phyloP scores from a whole-genome alignment of 768 basidiomycete species.

The Pleurotus sapidus region DNA sequence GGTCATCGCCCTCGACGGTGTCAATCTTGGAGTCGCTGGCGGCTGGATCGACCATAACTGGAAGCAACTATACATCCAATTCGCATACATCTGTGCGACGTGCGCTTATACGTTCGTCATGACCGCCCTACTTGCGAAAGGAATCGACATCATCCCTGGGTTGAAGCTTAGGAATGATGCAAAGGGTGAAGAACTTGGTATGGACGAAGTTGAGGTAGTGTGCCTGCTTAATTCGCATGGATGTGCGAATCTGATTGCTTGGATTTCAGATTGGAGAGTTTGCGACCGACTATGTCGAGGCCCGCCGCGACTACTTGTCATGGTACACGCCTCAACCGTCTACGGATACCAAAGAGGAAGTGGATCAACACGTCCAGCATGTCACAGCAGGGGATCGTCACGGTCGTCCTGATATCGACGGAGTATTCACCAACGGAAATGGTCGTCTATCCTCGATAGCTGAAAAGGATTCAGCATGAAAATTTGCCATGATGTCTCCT shows the following conservation, averaged over 20 bases:
- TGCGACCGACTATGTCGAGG: constrained; percentile 66
- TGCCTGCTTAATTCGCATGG: background rate
- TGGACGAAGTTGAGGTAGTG: constrained; percentile 71
- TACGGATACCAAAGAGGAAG: constrained; percentile 16
- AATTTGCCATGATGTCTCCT: too few relatives aligned
- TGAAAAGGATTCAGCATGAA: constrained; percentile 14
- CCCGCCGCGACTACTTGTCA: constrained; percentile 63
- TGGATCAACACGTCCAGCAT: constrained; percentile 17
- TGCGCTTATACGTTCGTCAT: constrained; percentile 59
- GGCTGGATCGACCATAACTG: constrained; percentile 78
- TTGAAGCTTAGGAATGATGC: constrained; percentile 49
- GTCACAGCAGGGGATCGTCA: constrained; percentile 37
- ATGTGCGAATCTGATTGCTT: background rate
- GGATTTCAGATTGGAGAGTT: constrained; percentile 59
- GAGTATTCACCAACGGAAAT: constrained; percentile 5
- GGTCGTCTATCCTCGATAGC: constrained; percentile 25
- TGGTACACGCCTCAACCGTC: constrained; percentile 40
- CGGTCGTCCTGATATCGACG: constrained; percentile 32
- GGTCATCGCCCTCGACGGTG: constrained; percentile 68
- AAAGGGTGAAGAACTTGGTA: constrained; percentile 58
- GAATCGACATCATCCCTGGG: constrained; percentile 55
- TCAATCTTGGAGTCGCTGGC: constrained; percentile 48
- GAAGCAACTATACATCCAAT: constrained; percentile 78
- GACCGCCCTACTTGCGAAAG: constrained; percentile 60
- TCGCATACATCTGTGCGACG: constrained; percentile 59